A percentile compares a stretch with the other conserved stretches of the same genome.
Conservation (phyloP, 768 basidiomycete species). For the Pleurotus pulmonarius region DNA sequence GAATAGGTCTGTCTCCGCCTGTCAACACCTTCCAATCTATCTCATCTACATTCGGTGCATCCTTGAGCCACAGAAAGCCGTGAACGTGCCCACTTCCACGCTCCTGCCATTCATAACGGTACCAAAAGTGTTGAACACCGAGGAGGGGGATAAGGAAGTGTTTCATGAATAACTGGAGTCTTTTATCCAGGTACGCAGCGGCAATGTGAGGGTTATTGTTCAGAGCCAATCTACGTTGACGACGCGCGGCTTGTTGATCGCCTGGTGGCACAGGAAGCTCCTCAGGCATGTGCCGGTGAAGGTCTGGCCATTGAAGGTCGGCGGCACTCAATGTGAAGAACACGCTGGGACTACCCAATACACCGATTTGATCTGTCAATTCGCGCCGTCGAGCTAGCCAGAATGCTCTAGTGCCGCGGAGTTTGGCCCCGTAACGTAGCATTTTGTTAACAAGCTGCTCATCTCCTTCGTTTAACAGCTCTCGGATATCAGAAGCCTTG, state of each 20-base stretch:
- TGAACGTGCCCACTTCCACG: conserved; percentile 21
- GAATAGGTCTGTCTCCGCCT: too few relatives aligned
- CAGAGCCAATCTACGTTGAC: conserved; percentile 10
- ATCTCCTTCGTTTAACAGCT: too few relatives aligned
- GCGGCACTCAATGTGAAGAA: conserved; percentile 24
- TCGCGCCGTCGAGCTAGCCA: too few relatives aligned
- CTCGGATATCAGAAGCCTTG: too few relatives aligned
- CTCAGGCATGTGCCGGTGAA: conserved; percentile 25
- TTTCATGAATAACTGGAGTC: conserved; percentile 16
- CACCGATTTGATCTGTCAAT: too few relatives aligned
- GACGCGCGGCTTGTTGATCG: conserved; percentile 11
- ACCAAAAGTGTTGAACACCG: conserved; percentile 19
- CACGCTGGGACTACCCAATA: conserved; percentile 17
- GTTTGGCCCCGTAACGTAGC: too few relatives aligned
- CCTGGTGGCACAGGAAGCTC: conserved; percentile 8
- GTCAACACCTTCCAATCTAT: conserved; percentile 11
- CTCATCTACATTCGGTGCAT: conserved; percentile 18
- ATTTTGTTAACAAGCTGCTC: too few relatives aligned
- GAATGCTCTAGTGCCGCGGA: too few relatives aligned
- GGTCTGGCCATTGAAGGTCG: conserved; percentile 26
- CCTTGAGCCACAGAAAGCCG: conserved; percentile 22
- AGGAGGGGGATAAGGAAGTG: conserved; percentile 11
- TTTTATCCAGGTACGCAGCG: conserved; percentile 17
- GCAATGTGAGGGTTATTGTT: conserved; percentile 23
- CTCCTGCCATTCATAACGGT: conserved; percentile 18